Evolutionary conservation across 495 filamentous ascomycete genomes (phyloP).

Genomic region (Astrocystis sublimbata): DNA sequence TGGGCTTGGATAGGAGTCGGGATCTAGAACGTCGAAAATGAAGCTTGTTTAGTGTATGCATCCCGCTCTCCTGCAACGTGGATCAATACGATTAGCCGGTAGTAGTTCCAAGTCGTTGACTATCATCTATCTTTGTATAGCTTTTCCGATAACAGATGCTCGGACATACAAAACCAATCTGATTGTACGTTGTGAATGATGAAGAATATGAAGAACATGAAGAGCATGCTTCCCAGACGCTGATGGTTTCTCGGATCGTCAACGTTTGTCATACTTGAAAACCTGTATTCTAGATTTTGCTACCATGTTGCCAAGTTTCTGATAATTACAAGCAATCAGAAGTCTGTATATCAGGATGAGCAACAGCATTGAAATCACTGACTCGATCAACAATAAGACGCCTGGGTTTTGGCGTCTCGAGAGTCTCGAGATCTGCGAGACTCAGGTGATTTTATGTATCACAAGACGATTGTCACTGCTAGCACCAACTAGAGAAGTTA

Average conservation of each 20-base stretch:
- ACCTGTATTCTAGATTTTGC: neutral
- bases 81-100: neutral
- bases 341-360: neutral
- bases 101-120: no score
- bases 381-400: neutral
- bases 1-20: neutral
- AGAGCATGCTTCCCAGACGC: neutral
- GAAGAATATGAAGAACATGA: neutral
- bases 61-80: neutral
- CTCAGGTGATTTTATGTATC: conserved; percentile 23
- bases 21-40: neutral
- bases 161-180: no score
- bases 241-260: neutral
- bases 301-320: neutral
- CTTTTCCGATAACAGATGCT: no score
- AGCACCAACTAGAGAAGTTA: no score
- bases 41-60: neutral
- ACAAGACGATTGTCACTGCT: conserved; percentile 22
- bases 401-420: neutral
- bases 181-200: no score
- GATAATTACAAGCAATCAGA: neutral
- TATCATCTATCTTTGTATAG: no score
- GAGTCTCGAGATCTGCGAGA: neutral
- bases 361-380: neutral
- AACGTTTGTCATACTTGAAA: neutral